phyloP scores from a whole-genome alignment of 2,329 filamentous ascomycete genomes.

The Ophiocordyceps polyrhachis-furcata region DNA sequence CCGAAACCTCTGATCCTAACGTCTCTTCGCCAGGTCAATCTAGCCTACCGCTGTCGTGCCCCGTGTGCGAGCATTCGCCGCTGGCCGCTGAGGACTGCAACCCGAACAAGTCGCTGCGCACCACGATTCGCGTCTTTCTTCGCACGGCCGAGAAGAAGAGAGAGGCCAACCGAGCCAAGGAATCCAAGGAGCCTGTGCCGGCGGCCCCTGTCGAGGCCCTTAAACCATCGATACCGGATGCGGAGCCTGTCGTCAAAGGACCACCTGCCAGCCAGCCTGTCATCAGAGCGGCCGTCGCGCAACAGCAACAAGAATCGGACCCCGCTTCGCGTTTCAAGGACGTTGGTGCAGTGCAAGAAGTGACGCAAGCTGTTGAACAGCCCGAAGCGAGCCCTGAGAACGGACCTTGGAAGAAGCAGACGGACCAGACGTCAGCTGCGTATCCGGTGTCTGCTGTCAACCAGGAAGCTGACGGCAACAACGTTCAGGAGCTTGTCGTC shows the following conservation, averaged over 20 bases:
- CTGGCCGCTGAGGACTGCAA: conserved; percentile 75
- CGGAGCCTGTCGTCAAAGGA: conserved; percentile 6
- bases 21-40: conserved; percentile 41
- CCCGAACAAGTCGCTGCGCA: conserved; percentile 76
- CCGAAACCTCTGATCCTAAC: neutral
- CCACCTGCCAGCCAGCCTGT: conserved; percentile 2
- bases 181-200: conserved; percentile 21
- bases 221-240: conserved; percentile 13
- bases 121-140: conserved; percentile 79
- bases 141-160: conserved; percentile 84
- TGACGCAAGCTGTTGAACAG: conserved; percentile 2
- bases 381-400: neutral
- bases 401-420: neutral
- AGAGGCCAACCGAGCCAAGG: conserved; percentile 40
- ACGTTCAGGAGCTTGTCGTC: neutral
- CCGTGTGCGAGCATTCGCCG: conserved; percentile 83
- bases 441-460: neutral
- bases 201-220: conserved; percentile 22
- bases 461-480: neutral
- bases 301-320: neutral
- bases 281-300: neutral
- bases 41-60: conserved; percentile 60
- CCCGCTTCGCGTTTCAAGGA: neutral
- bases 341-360: conserved; percentile 1
- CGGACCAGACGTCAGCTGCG: neutral